Conservation (phyloP, 345 rosid species). For the Limnanthes douglasii region DNA sequence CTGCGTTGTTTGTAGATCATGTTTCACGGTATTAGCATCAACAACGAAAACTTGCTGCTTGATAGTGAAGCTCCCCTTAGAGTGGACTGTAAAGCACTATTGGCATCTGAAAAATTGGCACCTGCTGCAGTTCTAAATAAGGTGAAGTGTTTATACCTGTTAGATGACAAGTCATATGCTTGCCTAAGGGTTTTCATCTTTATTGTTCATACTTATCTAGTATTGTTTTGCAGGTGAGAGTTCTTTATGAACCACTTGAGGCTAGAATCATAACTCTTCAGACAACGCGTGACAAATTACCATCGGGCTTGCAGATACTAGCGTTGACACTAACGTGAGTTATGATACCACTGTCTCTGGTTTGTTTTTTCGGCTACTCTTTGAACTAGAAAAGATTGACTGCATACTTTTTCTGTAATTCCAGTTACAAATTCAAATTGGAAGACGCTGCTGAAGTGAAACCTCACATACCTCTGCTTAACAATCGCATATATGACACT, state of each 20-base stretch:
- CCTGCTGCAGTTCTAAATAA: conserved; percentile 71
- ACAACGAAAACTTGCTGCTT: conserved; percentile 64
- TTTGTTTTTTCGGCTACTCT: conserved; percentile 6
- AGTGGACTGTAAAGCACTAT: conserved; percentile 62
- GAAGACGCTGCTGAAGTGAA: conserved; percentile 87
- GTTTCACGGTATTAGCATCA: conserved; percentile 77
- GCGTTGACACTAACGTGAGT: conserved; percentile 82
- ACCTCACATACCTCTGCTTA: conserved; percentile 78
- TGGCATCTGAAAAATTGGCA: conserved; percentile 61
- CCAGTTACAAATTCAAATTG: conserved; percentile 86
- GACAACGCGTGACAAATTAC: conserved; percentile 63
- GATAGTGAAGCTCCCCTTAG: conserved; percentile 93
- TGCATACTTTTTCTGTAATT: conserved; percentile 11
- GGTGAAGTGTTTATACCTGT: conserved; percentile 23
- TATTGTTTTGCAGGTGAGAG: conserved; percentile 38
- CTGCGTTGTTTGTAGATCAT: conserved; percentile 27
- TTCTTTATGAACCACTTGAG: conserved; percentile 80
- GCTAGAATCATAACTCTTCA: conserved; percentile 59
- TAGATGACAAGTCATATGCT: conserved; percentile 3
- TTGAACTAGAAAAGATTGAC: background rate
- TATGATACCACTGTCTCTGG: conserved; percentile 6
- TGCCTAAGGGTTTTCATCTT: conserved; percentile 8
- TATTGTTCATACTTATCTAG: too few species aligned
- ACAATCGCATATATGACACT: conserved; percentile 89
- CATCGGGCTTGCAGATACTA: conserved; percentile 80